These are phyloP conservation scores for Aspergillus luchuensis DNA, from an alignment of 2,329 filamentous ascomycete species.

Conservation along the genomic window DNA sequence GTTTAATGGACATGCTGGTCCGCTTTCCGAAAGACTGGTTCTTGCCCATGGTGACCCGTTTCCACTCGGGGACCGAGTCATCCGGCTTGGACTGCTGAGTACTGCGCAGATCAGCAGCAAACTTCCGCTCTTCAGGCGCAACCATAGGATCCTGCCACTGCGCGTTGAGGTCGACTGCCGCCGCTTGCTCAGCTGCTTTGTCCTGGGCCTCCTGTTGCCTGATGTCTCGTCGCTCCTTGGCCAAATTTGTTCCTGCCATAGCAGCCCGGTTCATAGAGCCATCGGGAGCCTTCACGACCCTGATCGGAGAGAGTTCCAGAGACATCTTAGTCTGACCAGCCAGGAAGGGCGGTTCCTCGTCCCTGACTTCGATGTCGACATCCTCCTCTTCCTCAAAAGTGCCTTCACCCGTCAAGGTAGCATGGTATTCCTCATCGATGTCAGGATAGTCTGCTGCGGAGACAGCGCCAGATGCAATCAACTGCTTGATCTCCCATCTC, in stretches of 20 bases:
- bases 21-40: slow-evolving; percentile 81
- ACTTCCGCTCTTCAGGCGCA: slow-evolving; percentile 77
- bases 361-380: slow-evolving; percentile 92
- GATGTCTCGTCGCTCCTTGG: slow-evolving; percentile 86
- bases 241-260: slow-evolving; percentile 85
- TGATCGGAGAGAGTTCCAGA: slow-evolving; percentile 88
- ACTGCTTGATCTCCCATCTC: slow-evolving; percentile 93
- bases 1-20: slow-evolving; percentile 88
- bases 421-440: slow-evolving; percentile 89
- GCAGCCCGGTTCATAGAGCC: slow-evolving; percentile 97
- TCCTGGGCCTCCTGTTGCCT: slow-evolving; percentile 86
- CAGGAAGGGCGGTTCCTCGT: slow-evolving; percentile 95
- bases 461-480: slow-evolving; percentile 92
- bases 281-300: slow-evolving; percentile 95
- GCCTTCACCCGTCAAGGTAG: slow-evolving; percentile 80
- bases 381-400: slow-evolving; percentile 93
- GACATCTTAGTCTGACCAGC: slow-evolving; percentile 96
- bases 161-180: slow-evolving; percentile 78
- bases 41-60: slow-evolving; percentile 75
- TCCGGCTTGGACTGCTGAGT: slow-evolving; percentile 60
- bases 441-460: slow-evolving; percentile 94
- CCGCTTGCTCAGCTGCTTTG: slow-evolving; percentile 69
- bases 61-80: slow-evolving; percentile 88
- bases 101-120: slow-evolving; percentile 81
- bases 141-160: slow-evolving; percentile 99